phyloP scores from a whole-genome alignment of 108 stramenopile genomes.

The Skeletonema tropicum region DNA sequence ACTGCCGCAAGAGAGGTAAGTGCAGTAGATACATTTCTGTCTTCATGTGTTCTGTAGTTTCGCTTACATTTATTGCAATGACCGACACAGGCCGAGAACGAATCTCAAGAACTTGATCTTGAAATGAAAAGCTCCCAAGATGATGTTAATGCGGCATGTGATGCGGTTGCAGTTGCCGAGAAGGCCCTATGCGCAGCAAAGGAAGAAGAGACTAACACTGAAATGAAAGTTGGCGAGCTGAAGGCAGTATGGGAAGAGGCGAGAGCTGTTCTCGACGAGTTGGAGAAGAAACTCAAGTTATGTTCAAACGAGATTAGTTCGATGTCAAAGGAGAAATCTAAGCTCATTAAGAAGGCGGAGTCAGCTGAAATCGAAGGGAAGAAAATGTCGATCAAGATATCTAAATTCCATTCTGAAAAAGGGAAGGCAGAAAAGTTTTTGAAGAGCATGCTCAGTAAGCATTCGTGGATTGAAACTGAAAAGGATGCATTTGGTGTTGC shows the following conservation, averaged over 20 bases:
- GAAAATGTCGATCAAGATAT: slow-evolving; percentile 77
- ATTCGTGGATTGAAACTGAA: slow-evolving; percentile 96
- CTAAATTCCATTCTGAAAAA: slow-evolving; percentile 78
- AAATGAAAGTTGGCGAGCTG: slow-evolving; percentile 82
- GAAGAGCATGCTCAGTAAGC: slow-evolving; percentile 67
- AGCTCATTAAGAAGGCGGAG: slow-evolving; percentile 71
- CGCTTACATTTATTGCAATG: not conserved
- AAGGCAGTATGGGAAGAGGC: slow-evolving; percentile 81
- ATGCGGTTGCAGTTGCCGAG: slow-evolving; percentile 64
- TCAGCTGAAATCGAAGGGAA: slow-evolving; percentile 84
- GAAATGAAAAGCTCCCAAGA: slow-evolving; percentile 80
- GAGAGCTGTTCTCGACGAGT: slow-evolving; percentile 62
- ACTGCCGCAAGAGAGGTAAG: slow-evolving; percentile 75
- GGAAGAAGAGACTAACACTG: slow-evolving; percentile 60
- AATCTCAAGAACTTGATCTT: slow-evolving; percentile 74
- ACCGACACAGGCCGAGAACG: slow-evolving; percentile 57
- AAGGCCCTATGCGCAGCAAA: slow-evolving; percentile 65
- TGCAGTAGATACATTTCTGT: not conserved
- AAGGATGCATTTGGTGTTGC: slow-evolving; percentile 92
- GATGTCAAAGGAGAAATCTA: slow-evolving; percentile 59
- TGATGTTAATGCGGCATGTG: slow-evolving; percentile 70
- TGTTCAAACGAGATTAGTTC: slow-evolving; percentile 78
- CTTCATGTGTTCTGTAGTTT: not conserved
- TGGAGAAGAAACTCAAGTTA: slow-evolving; percentile 71
- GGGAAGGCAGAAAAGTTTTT: slow-evolving; percentile 73